Evolutionary conservation across 2,329 filamentous ascomycete species (phyloP).

Genomic region (Colletotrichum aenigma): DNA sequence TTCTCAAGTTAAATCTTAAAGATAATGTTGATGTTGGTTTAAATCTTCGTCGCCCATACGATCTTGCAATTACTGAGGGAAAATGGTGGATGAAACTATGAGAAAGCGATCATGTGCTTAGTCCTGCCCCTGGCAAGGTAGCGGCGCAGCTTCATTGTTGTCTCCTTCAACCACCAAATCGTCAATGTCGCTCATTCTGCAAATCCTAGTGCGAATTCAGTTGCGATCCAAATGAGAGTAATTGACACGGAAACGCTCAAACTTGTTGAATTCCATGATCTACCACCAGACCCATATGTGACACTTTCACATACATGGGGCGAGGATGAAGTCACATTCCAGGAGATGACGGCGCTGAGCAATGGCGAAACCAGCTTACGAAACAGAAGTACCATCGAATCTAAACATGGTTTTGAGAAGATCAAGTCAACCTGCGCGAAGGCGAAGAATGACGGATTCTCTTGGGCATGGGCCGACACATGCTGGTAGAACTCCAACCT

Average conservation of each 20-base stretch:
- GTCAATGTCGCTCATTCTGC: neutral
- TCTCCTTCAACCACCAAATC: neutral
- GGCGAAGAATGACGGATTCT: conserved; percentile 23
- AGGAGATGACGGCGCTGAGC: neutral
- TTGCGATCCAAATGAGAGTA: conserved; percentile 22
- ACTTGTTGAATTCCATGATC: conserved; percentile 22
- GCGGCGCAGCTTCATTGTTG: neutral
- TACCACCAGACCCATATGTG: conserved; percentile 26
- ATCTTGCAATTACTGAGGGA: fast-evolving
- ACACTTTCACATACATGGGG: conserved; percentile 41
- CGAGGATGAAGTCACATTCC: conserved; percentile 30
- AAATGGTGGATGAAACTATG: neutral
- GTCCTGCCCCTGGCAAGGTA: neutral
- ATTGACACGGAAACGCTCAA: conserved; percentile 23
- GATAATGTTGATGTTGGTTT: neutral
- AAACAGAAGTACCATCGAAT: neutral
- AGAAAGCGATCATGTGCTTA: neutral
- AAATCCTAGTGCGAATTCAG: fast-evolving
- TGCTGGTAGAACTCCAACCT: conserved; percentile 18
- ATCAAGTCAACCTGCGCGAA: conserved; percentile 22
- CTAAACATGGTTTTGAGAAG: conserved; percentile 21
- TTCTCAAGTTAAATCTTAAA: neutral
- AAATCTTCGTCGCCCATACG: fast-evolving
- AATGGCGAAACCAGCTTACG: neutral
- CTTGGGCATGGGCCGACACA: conserved; percentile 31